Evolutionary conservation across 2,329 filamentous ascomycete species (phyloP).

Genomic region (Aspergillus quadricinctus): DNA sequence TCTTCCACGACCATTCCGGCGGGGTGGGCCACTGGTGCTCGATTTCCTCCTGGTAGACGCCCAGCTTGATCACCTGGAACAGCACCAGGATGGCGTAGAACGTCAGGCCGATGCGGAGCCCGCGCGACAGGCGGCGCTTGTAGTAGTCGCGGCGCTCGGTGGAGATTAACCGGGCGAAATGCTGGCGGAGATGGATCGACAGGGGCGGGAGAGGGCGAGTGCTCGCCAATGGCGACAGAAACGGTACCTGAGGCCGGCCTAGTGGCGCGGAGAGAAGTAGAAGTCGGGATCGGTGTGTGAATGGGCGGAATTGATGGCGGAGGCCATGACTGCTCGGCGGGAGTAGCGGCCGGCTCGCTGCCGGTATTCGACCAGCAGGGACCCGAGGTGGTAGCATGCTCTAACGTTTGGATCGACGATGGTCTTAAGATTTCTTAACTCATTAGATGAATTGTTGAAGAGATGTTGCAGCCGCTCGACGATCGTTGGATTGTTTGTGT

Average conservation of each 20-base stretch:
- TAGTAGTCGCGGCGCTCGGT: conserved; percentile 58
- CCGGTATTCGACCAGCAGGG: conserved; percentile 37
- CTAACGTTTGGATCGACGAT: conserved; percentile 4
- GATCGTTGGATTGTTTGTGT: conserved; percentile 18
- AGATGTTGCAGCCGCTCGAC: not conserved
- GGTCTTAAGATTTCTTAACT: not conserved
- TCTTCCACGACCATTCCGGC: conserved; percentile 71
- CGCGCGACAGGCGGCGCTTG: conserved; percentile 54
- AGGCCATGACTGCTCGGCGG: conserved; percentile 25
- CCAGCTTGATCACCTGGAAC: conserved; percentile 58
- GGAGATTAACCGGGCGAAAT: conserved; percentile 68
- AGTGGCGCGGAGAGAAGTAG: conserved; percentile 48
- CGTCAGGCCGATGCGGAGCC: conserved; percentile 65
- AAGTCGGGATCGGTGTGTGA: conserved; percentile 55
- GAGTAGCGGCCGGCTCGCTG: conserved; percentile 32
- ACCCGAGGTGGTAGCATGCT: conserved; percentile 33
- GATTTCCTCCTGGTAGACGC: conserved; percentile 66
- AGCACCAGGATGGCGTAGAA: conserved; percentile 64
- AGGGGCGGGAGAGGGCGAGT: conserved; percentile 45
- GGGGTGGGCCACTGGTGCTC: conserved; percentile 78
- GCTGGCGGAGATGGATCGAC: conserved; percentile 50
- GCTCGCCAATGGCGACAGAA: conserved; percentile 56
- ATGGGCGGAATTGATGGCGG: conserved; percentile 42
- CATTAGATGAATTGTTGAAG: not conserved
- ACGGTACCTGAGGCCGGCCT: conserved; percentile 60